A percentile compares a stretch with the other conserved stretches of the same genome.
These are phyloP conservation scores for Oryza officinalis DNA, from an alignment of 176 grass and related monocot species.

Conservation along the genomic window DNA sequence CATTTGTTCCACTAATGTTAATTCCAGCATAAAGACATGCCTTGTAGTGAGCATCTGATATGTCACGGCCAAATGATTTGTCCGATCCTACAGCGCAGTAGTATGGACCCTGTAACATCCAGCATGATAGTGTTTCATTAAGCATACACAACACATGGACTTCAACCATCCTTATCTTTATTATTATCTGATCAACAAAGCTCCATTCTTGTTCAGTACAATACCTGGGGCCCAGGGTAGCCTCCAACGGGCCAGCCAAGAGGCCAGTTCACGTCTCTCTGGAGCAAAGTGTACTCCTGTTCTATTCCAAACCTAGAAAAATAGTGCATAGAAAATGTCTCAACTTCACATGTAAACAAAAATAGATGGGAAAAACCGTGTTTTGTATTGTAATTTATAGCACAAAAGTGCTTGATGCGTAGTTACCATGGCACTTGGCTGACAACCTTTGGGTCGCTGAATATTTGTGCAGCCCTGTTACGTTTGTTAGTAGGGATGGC, in stretches of 20 bases:
- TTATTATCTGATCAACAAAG: neutral
- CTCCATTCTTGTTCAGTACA: conserved; percentile 1
- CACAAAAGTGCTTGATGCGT: neutral
- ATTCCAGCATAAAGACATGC: conserved; percentile 95
- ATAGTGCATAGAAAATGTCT: neutral
- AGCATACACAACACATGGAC: neutral
- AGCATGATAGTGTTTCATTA: neutral
- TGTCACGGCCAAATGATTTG: conserved; percentile 97
- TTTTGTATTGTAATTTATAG: conserved; percentile 11
- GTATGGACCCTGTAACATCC: conserved; percentile 81
- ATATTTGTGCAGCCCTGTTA: conserved; percentile 67
- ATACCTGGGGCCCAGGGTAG: conserved; percentile 97
- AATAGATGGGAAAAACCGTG: neutral
- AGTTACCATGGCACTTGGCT: conserved; percentile 85
- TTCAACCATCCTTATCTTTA: neutral
- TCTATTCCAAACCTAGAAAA: conserved; percentile 89
- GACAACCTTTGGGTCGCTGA: conserved; percentile 76
- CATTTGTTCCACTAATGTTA: conserved; percentile 97
- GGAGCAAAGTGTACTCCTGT: conserved; percentile 96
- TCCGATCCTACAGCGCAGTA: conserved; percentile 91
- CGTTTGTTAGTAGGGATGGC: conserved; percentile 88
- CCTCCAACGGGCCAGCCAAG: conserved; percentile 99
- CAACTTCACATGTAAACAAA: neutral
- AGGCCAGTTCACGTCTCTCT: conserved; percentile 89
- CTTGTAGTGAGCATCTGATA: conserved; percentile 99